A percentile compares a stretch with the other conserved stretches of the same genome.
Conservation (phyloP, 108 stramenopile species). For the Fistulifera pelliculosa region DNA sequence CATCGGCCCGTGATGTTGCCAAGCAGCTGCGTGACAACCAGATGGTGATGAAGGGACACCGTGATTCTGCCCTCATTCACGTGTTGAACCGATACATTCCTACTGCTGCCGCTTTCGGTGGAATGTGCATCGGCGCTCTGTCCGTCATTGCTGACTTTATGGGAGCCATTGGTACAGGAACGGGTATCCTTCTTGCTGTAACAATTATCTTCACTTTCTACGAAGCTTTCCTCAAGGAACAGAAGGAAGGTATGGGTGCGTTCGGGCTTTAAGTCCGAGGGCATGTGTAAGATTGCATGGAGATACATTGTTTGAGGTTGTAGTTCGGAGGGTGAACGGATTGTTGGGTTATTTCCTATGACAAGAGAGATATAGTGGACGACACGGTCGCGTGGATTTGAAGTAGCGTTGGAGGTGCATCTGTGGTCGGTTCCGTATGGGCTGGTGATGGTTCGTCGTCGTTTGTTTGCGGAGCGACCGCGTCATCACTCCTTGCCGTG, state of each 20-base stretch:
- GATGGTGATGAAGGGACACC: slow-evolving; percentile 99
- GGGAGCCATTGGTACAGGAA: slow-evolving; percentile 98
- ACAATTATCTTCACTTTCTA: slow-evolving; percentile 98
- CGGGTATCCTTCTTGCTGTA: slow-evolving; percentile 95
- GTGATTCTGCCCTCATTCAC: slow-evolving; percentile 90
- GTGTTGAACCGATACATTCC: slow-evolving; percentile 99
- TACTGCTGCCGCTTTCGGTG: slow-evolving; percentile 97
- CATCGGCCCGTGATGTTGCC: slow-evolving; percentile 95
- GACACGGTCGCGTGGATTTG: slow-evolving; percentile 56
- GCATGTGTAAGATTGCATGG: neutral
- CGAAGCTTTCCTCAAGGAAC: slow-evolving; percentile 90
- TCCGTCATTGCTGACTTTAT: slow-evolving; percentile 96
- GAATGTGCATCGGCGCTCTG: slow-evolving; percentile 99
- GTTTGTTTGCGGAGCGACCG: slow-evolving; percentile 26
- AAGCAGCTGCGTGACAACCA: slow-evolving; percentile 98
- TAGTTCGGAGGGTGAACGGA: no score
- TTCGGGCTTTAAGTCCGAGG: slow-evolving; percentile 39
- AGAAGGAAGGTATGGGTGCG: slow-evolving; percentile 53
- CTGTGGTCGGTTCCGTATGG: slow-evolving; percentile 70
- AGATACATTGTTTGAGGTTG: neutral
- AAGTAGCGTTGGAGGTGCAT: slow-evolving; percentile 87
- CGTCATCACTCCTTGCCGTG: slow-evolving; percentile 38
- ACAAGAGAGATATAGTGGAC: no score
- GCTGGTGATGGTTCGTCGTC: slow-evolving; percentile 76
- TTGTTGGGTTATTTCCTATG: no score